Conservation (phyloP, 2,329 filamentous ascomycete genomes). For the Cordyceps fumosorosea region DNA sequence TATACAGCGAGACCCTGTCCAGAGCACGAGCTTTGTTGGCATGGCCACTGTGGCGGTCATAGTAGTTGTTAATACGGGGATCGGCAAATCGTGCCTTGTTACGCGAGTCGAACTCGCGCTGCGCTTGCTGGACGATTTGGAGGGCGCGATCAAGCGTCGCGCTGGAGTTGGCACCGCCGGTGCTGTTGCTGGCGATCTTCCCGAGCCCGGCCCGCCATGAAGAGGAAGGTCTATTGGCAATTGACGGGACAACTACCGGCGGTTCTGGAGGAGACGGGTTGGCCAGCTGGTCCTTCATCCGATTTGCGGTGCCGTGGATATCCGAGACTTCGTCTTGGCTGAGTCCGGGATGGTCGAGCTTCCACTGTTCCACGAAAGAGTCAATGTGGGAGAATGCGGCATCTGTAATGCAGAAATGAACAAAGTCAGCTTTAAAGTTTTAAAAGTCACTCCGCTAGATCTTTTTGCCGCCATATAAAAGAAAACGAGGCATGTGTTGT, state of each 20-base stretch:
- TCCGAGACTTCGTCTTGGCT: not conserved
- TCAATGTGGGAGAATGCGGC: not conserved
- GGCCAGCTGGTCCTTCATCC: not conserved
- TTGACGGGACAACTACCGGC: not conserved
- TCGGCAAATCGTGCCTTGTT: conserved; percentile 3
- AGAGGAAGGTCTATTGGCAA: conserved; percentile 7
- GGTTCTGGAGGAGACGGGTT: not conserved
- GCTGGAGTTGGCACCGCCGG: conserved; percentile 9
- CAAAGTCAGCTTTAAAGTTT: too few relatives aligned
- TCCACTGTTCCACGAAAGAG: not conserved
- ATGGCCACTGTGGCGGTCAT: not conserved
- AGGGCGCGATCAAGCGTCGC: conserved; percentile 43
- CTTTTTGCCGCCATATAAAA: too few relatives aligned
- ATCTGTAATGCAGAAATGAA: too few relatives aligned
- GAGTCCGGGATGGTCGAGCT: not conserved
- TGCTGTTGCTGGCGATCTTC: not conserved
- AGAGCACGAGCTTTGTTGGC: conserved; percentile 5
- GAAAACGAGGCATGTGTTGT: too few relatives aligned
- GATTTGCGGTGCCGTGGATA: not conserved
- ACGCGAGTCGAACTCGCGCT: conserved; percentile 5
- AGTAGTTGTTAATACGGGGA: conserved; percentile 5
- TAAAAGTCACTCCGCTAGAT: too few relatives aligned
- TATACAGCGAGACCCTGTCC: not conserved
- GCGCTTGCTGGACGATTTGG: conserved; percentile 24
- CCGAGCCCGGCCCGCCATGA: not conserved